Evolutionary conservation across 352 stramenopile genomes (phyloP).

Genomic region (Bremia lactucae): DNA sequence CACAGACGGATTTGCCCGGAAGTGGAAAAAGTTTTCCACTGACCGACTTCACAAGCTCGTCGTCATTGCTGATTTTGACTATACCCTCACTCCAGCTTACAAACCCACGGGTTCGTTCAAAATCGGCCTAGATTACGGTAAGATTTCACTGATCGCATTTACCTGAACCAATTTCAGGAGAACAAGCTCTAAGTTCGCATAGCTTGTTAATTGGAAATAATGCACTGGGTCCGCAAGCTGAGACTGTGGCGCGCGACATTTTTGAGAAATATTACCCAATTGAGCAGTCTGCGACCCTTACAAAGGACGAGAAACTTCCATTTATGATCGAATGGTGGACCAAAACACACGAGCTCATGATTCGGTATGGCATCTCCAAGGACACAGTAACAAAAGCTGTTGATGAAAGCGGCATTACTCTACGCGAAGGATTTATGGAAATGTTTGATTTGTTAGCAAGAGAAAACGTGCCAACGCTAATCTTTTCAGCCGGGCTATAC

Average conservation of each 20-base stretch:
- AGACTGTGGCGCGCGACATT: conserved; percentile 25
- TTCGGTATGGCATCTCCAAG: conserved; percentile 45
- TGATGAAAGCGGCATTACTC: conserved; percentile 32
- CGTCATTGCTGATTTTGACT: conserved; percentile 79
- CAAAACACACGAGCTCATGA: conserved; percentile 36
- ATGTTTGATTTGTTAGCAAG: conserved; percentile 46
- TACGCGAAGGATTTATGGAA: conserved; percentile 49
- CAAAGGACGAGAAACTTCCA: conserved; percentile 61
- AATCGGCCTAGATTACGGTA: too few species aligned
- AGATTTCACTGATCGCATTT: too few species aligned
- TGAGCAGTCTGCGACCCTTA: conserved; percentile 52
- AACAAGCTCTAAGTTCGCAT: conserved; percentile 44
- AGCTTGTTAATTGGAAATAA: conserved; percentile 38
- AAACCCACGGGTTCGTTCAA: conserved; percentile 34
- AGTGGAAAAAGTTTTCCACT: conserved; percentile 66
- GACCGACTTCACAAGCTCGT: conserved; percentile 59
- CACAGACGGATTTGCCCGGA: conserved; percentile 52
- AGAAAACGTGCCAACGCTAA: conserved; percentile 57
- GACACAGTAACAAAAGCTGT: conserved; percentile 37
- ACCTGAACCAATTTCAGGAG: too few species aligned
- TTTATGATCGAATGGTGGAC: conserved; percentile 72
- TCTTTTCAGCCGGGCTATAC: conserved; percentile 62
- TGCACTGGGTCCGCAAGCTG: conserved; percentile 23
- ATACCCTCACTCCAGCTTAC: conserved; percentile 64
- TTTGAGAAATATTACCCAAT: conserved; percentile 77